Percentiles rank a stretch among this genome's conserved stretches.
Evolutionary conservation across 192 early-diverging fungal genomes (phyloP).

Genomic region (Backusella tarrabulga): DNA sequence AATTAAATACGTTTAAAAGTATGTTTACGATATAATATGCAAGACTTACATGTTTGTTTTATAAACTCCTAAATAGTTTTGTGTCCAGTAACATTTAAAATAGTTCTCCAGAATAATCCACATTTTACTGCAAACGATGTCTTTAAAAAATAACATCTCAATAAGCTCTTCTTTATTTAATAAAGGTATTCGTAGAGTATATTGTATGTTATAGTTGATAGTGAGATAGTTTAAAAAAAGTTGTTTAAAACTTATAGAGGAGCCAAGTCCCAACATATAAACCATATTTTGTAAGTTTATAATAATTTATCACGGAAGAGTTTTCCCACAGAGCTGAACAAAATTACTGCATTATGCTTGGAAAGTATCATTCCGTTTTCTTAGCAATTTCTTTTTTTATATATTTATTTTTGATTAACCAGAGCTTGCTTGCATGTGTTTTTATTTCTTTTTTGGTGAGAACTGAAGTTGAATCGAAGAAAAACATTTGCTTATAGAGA

Average conservation of each 20-base stretch:
- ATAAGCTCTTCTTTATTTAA: background rate
- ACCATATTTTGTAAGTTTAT: background rate
- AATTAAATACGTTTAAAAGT: background rate
- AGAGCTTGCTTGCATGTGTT: too few species aligned
- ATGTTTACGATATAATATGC: background rate
- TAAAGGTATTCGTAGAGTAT: background rate
- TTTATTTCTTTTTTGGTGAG: too few species aligned
- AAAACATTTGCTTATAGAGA: too few species aligned
- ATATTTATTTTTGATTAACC: too few species aligned
- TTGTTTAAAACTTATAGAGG: background rate
- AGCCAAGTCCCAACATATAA: background rate
- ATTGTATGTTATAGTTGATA: background rate
- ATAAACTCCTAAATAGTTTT: background rate
- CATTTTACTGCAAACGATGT: background rate
- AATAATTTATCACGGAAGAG: background rate
- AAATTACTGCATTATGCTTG: too few species aligned
- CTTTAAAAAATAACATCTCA: background rate
- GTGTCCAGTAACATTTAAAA: background rate
- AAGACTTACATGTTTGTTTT: background rate
- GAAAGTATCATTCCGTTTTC: too few species aligned
- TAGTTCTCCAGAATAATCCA: background rate
- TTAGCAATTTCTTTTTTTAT: too few species aligned
- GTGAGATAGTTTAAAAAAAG: background rate
- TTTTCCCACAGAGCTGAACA: too few species aligned
- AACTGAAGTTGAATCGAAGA: too few species aligned